Conservation (phyloP, 345 rosid species). For the Citrus hindsii region DNA sequence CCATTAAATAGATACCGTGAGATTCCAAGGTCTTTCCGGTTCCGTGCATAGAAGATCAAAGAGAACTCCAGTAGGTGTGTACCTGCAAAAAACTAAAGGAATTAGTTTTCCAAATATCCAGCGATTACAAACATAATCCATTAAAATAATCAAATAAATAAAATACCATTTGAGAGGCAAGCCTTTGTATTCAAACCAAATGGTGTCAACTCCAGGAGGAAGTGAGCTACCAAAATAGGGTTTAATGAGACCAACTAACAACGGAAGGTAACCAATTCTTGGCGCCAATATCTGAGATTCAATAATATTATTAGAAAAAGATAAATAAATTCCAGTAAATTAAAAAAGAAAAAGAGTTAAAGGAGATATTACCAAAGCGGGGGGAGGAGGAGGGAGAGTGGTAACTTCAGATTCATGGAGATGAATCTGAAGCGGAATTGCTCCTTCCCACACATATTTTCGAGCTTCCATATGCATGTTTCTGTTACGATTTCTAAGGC, state of each 20-base stretch:
- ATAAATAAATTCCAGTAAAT: background rate
- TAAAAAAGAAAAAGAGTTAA: background rate
- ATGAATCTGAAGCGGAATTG: constrained; percentile 83
- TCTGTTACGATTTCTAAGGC: background rate
- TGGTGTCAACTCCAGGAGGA: constrained; percentile 80
- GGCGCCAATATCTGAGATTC: constrained; percentile 60
- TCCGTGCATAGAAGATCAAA: constrained; percentile 86
- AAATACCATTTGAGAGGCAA: constrained; percentile 82
- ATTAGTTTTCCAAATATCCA: constrained; percentile 27
- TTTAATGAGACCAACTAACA: constrained; percentile 57
- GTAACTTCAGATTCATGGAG: constrained; percentile 89
- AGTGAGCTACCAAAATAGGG: constrained; percentile 80
- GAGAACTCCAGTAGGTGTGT: constrained; percentile 87
- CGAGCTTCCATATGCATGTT: constrained; percentile 50
- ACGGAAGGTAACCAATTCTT: constrained; percentile 78
- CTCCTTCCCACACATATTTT: constrained; percentile 82
- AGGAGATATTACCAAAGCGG: constrained; percentile 42
- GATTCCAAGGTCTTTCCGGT: constrained; percentile 94
- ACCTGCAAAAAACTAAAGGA: constrained; percentile 41
- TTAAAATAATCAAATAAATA: background rate
- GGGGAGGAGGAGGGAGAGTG: constrained; percentile 80
- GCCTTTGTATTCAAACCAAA: constrained; percentile 93
- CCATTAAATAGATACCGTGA: constrained; percentile 52
- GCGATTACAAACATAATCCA: background rate
- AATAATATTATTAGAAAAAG: background rate